Conservation (phyloP, 805 yeast genomes). For the Suhomyces kilbournensis region DNA sequence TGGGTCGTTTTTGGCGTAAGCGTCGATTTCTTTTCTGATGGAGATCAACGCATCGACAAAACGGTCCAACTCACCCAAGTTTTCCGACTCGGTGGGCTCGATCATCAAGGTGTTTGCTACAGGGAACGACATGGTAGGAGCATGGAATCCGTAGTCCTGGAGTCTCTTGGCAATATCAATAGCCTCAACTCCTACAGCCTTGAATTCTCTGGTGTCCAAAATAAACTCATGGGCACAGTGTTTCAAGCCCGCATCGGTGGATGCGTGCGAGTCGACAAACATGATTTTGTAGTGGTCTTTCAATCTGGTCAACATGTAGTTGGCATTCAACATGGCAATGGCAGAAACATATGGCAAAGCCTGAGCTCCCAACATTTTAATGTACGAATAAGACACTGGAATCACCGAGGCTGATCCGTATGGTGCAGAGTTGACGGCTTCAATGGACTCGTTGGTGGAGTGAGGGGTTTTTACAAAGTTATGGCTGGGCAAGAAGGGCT, state of each 20-base stretch:
- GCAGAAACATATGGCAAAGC: constrained; percentile 86
- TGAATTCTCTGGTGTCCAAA: constrained; percentile 83
- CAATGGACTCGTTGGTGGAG: constrained; percentile 50
- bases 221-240: constrained; percentile 97
- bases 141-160: constrained; percentile 98
- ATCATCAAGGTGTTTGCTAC: constrained; percentile 97
- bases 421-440: constrained; percentile 88
- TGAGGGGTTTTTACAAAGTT: constrained; percentile 54
- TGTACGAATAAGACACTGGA: constrained; percentile 92
- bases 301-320: constrained; percentile 85
- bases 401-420: constrained; percentile 92
- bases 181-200: constrained; percentile 80
- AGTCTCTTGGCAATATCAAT: constrained; percentile 95
- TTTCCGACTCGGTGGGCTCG: constrained; percentile 97
- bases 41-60: constrained; percentile 84
- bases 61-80: constrained; percentile 82
- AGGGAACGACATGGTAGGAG: constrained; percentile 98
- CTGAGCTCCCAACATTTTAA: constrained; percentile 85
- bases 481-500: constrained; percentile 81
- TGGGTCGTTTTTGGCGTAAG: constrained; percentile 61
- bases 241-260: constrained; percentile 48
- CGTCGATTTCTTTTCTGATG: constrained; percentile 78
- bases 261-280: constrained; percentile 54
- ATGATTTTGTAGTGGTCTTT: constrained; percentile 69
- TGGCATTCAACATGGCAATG: constrained; percentile 91